A percentile compares a stretch with the other conserved stretches of the same genome.
These are phyloP conservation scores for Pterulicium gracile DNA, from an alignment of 1,284 basidiomycete species.

Conservation along the genomic window DNA sequence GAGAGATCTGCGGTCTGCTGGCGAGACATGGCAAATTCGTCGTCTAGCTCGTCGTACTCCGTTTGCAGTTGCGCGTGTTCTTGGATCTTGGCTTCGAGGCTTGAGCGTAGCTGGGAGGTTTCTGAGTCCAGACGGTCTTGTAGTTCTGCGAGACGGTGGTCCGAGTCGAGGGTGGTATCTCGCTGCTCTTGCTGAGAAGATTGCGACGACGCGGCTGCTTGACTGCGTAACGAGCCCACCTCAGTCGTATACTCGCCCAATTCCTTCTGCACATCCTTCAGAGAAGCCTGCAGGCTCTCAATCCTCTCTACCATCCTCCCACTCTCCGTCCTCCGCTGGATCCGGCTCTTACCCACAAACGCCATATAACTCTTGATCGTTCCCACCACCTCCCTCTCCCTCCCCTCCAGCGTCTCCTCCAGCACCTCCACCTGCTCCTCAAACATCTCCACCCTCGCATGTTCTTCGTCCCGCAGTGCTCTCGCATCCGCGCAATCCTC, in stretches of 20 bases:
- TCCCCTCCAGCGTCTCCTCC: conserved; percentile 23
- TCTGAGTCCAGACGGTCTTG: conserved; percentile 1
- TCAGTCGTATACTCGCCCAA: background rate
- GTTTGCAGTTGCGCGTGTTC: background rate
- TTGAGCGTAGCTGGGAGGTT: background rate
- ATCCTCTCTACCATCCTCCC: background rate
- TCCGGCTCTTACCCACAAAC: conserved; percentile 17
- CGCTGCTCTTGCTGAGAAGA: background rate
- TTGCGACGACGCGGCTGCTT: background rate
- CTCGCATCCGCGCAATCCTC: conserved; percentile 69
- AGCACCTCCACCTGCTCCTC: conserved; percentile 36
- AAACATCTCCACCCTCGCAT: conserved; percentile 41
- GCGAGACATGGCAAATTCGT: background rate
- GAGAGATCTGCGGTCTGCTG: background rate
- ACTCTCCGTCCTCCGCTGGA: background rate
- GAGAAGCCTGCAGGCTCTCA: background rate
- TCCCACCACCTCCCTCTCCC: conserved; percentile 20
- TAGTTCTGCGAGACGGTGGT: conserved; percentile 4
- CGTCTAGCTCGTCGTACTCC: background rate
- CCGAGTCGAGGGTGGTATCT: background rate
- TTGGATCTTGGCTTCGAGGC: background rate
- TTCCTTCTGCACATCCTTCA: background rate
- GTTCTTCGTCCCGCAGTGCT: conserved; percentile 53
- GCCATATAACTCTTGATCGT: conserved; percentile 26
- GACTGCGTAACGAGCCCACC: background rate